Evolutionary conservation across 257 asterid species (phyloP), one percentile per base, ranked within the genome.

Genomic region (Fraxinus pennsylvanica): DNA sequence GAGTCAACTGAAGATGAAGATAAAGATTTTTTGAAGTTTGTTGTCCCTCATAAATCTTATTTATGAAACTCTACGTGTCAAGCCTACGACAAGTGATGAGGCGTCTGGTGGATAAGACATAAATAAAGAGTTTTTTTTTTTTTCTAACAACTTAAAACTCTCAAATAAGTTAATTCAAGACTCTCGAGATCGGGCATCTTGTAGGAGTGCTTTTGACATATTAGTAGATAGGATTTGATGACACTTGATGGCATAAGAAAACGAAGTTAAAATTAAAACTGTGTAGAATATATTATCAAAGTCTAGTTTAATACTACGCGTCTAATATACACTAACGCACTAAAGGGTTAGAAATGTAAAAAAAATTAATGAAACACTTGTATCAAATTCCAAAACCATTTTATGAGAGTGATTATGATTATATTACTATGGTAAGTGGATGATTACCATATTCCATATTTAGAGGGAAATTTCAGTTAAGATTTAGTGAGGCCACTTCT

Each of bases 401-500:
- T n/a, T 21, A 22, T 21, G 32, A 61, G 17, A 21, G 68, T 61
- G 33, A 61, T 21, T 9, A n/a, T 45, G 65, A 19, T n/a, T 61
- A 61, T 61, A 22, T 67, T 25, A 30, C 22, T 71, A 32, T 68
- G 74, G 78, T 67, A 76, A 74, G 89, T 80, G 89, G 88, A 84
- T 76, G 80, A 36, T 77, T 79, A 80, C 83, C 85, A 63, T 61
- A 84, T 82, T 72, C 75, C 52, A 41, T 74, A 52, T 83, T 70
- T 79, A 71, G 81, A 35, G 68, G 71, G 71, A 73, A 74, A 63
- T 10, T 8, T 52, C 63, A 66, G 76, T 61, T 50, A 74, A 72
- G 32, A 72, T 72, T 68, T 74, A 43, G 69, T 43, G 52, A 74
- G 83, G 75, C 77, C 85, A 79, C 70, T 72, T 43, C 38, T 66